Base-by-base conservation (phyloP, 768 basidiomycete genomes). In the Tubosaeta sp. region DNA sequence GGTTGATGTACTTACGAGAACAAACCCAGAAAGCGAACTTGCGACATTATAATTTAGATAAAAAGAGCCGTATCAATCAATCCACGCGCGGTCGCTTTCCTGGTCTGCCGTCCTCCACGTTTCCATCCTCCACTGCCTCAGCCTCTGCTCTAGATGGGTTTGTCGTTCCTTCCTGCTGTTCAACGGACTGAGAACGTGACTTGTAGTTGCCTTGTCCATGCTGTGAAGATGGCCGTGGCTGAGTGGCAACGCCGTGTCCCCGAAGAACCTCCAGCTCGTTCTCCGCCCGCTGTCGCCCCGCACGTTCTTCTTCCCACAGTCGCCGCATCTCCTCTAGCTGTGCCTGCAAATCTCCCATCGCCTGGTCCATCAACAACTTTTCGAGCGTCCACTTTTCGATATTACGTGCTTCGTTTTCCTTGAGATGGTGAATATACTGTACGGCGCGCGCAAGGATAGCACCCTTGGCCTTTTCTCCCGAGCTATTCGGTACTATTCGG, bases 361-460 rank as follows among this genome's bases (percentile, higher is more conserved):
- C 89, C 69, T 93, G 91, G 61, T 94, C 92, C 86, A 90, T 92
- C 45, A 94, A 73, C 30, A 93, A 66, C 70, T 93, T 93, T 73
- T 95, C 93, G 34, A 95, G 75, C 6, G 91, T 92, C 92, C 93
- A 94, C 64, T 90, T 90, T 64, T 94, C 89, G 53, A 92, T 91
- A 56, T 93, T 94, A 22, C 86, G 80, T 14, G 88, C 88, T 64
- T 94, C 90, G 67, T 90, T 90, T 67, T 90, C 89, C 60, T 92
- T 90, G 44, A 97, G 78, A 58, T 92, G 87, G 58, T 88, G 84
- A 64, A 98, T 93, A 67, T 97, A 94, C 59, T 89, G 83, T 31
- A 93, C 93, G 2, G 94, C 92, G 30, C 87, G 86, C 3, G 81
- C 75, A 19, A 98, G 83, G 54, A 96, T 87, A 3, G 88, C 87